Conservation (phyloP, 2,329 filamentous ascomycete species). For the Gremmenia infestans region DNA sequence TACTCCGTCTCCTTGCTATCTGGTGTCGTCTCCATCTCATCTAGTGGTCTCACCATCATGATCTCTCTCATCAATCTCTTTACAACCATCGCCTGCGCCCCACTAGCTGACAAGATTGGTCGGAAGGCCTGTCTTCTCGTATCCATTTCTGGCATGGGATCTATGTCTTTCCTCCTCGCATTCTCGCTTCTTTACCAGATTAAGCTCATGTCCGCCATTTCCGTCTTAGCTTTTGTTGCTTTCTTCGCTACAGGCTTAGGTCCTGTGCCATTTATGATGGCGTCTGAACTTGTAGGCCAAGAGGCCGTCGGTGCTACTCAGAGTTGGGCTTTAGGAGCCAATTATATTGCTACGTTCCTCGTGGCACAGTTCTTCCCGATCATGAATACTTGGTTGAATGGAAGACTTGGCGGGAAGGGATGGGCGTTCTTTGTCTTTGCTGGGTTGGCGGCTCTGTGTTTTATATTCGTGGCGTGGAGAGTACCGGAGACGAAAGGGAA, state of each 20-base stretch:
- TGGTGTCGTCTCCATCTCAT: conserved; percentile 73
- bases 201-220: conserved; percentile 72
- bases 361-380: conserved; percentile 95
- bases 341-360: conserved; percentile 85
- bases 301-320: conserved; percentile 91
- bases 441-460: conserved; percentile 62
- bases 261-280: conserved; percentile 90
- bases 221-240: conserved; percentile 79
- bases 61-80: conserved; percentile 84
- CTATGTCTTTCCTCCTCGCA: conserved; percentile 70
- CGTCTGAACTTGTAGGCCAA: conserved; percentile 82
- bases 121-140: conserved; percentile 79
- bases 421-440: conserved; percentile 93
- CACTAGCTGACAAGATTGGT: conserved; percentile 80
- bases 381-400: conserved; percentile 68
- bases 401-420: conserved; percentile 60
- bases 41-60: conserved; percentile 77
- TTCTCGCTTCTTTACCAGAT: conserved; percentile 70
- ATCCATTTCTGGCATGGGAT: conserved; percentile 80
- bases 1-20: conserved; percentile 90
- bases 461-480: conserved; percentile 63
- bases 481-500: conserved; percentile 90
- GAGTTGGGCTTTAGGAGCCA: conserved; percentile 79
- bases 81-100: conserved; percentile 75
- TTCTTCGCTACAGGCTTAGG: conserved; percentile 89